Conservation (phyloP, 169 alveolate genomes). For the Miamiensis avidus region DNA sequence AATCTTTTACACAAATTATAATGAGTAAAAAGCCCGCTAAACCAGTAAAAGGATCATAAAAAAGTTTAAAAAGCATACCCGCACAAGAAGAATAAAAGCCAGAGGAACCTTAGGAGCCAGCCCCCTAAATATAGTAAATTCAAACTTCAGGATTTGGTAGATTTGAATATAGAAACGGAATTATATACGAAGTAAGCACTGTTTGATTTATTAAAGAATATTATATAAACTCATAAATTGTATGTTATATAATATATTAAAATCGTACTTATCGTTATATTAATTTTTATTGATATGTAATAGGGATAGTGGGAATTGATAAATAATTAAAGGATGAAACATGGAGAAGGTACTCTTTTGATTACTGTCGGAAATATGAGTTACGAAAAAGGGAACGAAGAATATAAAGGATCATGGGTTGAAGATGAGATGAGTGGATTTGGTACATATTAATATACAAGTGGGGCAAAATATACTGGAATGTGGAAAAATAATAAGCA, state of each 20-base stretch:
- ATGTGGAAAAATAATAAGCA: conserved; percentile 52
- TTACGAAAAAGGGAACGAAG: conserved; percentile 55
- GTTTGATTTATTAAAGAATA: too few relatives aligned
- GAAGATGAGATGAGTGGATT: conserved; percentile 74
- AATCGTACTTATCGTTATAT: too few relatives aligned
- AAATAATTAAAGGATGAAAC: conserved; percentile 60
- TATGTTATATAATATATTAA: conserved; percentile 34
- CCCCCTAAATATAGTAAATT: background rate
- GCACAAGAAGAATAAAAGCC: background rate
- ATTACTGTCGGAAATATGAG: conserved; percentile 26
- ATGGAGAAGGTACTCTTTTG: conserved; percentile 63
- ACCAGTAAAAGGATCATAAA: background rate
- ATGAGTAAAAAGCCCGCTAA: background rate
- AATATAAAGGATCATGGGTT: conserved; percentile 77
- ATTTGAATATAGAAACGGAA: conserved; percentile 37
- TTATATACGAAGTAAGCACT: conserved; percentile 24
- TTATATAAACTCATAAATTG: background rate
- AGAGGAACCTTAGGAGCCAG: background rate
- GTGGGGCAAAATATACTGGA: conserved; percentile 59
- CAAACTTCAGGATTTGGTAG: conserved; percentile 15
- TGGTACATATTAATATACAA: conserved; percentile 54
- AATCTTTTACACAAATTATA: too few relatives aligned
- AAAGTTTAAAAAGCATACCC: too few relatives aligned
- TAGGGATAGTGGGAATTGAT: conserved; percentile 70
- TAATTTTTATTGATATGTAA: too few relatives aligned